Conservation (phyloP, 106 monocot genomes). For the Dendrobium nobile region DNA sequence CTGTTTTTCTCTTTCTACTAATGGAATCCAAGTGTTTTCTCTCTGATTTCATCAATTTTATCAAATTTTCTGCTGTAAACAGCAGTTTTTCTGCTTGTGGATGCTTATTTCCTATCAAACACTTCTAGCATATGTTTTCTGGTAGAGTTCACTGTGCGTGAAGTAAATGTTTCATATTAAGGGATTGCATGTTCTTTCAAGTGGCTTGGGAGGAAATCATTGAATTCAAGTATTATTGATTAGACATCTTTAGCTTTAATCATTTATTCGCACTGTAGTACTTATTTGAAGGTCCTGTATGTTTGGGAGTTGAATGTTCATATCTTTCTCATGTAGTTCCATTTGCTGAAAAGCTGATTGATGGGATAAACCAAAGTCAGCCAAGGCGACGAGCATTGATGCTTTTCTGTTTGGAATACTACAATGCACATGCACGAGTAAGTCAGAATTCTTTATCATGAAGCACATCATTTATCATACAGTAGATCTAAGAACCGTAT, state of each 20-base stretch:
- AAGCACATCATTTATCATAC: not conserved
- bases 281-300: not conserved
- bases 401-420: conserved; percentile 76
- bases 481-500: not conserved
- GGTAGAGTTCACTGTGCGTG: not conserved
- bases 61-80: too few species aligned
- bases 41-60: too few species aligned
- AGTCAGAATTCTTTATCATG: conserved; percentile 17
- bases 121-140: not conserved
- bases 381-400: conserved; percentile 73
- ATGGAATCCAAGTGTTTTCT: too few species aligned
- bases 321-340: conserved; percentile 41
- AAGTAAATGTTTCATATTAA: not conserved
- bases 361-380: conserved; percentile 80
- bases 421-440: conserved; percentile 59
- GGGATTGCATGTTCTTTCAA: not conserved
- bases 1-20: too few species aligned
- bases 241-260: not conserved
- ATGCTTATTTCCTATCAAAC: too few species aligned
- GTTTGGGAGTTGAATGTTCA: not conserved
- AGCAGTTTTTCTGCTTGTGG: too few species aligned
- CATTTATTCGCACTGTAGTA: not conserved
- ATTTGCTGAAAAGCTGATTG: conserved; percentile 68
- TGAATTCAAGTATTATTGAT: not conserved
- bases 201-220: not conserved